Percentiles rank a stretch among this genome's conserved stretches.
phyloP scores from a whole-genome alignment of 768 basidiomycete species.

The Boletus coccyginus region DNA sequence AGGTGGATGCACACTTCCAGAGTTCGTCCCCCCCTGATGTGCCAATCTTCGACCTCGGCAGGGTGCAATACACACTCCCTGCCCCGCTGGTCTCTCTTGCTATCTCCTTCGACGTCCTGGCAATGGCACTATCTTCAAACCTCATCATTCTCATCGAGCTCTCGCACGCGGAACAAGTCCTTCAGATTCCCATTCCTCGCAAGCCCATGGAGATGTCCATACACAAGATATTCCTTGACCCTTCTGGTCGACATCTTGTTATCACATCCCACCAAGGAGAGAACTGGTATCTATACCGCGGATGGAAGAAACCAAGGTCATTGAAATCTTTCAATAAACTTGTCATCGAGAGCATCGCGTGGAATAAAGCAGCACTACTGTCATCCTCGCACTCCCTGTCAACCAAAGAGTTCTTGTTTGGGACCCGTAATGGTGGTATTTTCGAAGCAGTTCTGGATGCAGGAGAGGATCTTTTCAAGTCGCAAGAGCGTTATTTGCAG shows the following conservation, averaged over 20 bases:
- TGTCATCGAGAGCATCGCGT: slow-evolving; percentile 87
- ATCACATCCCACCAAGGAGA: slow-evolving; percentile 86
- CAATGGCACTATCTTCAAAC: slow-evolving; percentile 79
- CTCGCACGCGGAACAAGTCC: slow-evolving; percentile 79
- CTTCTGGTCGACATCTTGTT: slow-evolving; percentile 87
- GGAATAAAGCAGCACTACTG: slow-evolving; percentile 74
- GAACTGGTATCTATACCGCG: slow-evolving; percentile 85
- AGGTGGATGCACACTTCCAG: slow-evolving; percentile 31
- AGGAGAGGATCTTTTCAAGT: slow-evolving; percentile 90
- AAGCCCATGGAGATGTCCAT: slow-evolving; percentile 77
- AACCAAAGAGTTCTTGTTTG: slow-evolving; percentile 83
- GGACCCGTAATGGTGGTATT: slow-evolving; percentile 79
- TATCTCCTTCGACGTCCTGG: slow-evolving; percentile 83
- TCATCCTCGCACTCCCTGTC: slow-evolving; percentile 68
- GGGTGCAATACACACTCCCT: slow-evolving; percentile 86
- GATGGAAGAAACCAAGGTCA: slow-evolving; percentile 78
- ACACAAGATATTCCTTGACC: slow-evolving; percentile 86
- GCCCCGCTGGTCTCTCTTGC: slow-evolving; percentile 80
- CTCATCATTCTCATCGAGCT: slow-evolving; percentile 86
- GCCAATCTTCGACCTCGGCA: slow-evolving; percentile 78
- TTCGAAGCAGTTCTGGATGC: slow-evolving; percentile 90
- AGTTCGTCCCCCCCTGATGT: slow-evolving; percentile 37
- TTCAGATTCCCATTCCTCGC: slow-evolving; percentile 73
- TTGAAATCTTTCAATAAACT: slow-evolving; percentile 77
- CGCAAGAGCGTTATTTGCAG: slow-evolving; percentile 76